Evolutionary conservation across 768 basidiomycete genomes (phyloP).

Genomic region (Daedaleopsis nitida): DNA sequence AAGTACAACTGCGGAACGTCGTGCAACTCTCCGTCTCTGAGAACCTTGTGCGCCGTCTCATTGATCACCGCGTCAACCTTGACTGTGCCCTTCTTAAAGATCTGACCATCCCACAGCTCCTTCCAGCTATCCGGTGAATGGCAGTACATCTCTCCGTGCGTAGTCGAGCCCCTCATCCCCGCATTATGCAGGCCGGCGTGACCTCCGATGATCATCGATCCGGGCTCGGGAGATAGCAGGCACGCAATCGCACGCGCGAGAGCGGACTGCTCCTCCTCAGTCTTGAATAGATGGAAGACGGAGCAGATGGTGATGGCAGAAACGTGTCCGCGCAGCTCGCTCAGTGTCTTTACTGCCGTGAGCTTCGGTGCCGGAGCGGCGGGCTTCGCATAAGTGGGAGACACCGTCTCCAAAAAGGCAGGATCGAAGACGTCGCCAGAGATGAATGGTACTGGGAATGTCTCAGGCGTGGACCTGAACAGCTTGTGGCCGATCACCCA

Average conservation of each 20-base stretch:
- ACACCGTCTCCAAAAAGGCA: conserved; percentile 34
- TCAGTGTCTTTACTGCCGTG: conserved; percentile 35
- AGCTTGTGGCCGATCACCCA: conserved; percentile 66
- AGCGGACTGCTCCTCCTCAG: conserved; percentile 38
- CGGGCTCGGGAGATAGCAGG: conserved; percentile 43
- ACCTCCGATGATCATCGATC: conserved; percentile 48
- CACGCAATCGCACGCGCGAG: conserved; percentile 45
- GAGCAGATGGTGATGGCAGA: conserved; percentile 52
- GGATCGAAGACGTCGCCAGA: conserved; percentile 57
- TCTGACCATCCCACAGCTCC: conserved; percentile 39
- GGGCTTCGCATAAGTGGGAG: not conserved
- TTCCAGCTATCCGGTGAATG: conserved; percentile 41
- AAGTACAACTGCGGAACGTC: no score
- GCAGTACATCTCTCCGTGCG: conserved; percentile 30
- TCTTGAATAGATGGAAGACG: conserved; percentile 52
- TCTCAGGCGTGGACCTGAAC: conserved; percentile 51
- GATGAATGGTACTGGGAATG: conserved; percentile 58
- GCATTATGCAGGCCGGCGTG: conserved; percentile 39
- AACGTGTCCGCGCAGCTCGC: conserved; percentile 45
- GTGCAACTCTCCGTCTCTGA: no score
- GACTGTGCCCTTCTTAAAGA: conserved; percentile 39
- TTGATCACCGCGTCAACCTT: conserved; percentile 25
- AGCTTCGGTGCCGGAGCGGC: conserved; percentile 27
- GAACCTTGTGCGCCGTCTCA: no score
- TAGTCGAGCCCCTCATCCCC: conserved; percentile 24